Evolutionary conservation across 768 basidiomycete species (phyloP).

Genomic region (Lactifluus rugatus): DNA sequence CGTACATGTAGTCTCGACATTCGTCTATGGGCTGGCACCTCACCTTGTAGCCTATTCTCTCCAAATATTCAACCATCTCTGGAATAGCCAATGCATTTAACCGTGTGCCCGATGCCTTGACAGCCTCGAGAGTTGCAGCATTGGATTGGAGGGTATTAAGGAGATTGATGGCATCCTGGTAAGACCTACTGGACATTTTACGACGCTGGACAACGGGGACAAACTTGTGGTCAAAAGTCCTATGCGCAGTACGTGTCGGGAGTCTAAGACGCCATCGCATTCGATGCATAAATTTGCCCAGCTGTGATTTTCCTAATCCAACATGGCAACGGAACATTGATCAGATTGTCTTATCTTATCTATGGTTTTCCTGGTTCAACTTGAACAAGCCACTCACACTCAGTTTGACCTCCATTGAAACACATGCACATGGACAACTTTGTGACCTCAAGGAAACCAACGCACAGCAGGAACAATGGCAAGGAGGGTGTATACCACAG

Average conservation of each 20-base stretch:
- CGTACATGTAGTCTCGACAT: constrained; percentile 7
- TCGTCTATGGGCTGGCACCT: constrained; percentile 24
- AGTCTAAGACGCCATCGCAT: background rate
- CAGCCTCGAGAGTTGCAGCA: constrained; percentile 82
- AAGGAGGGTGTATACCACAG: constrained; percentile 21
- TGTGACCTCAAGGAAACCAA: constrained; percentile 24
- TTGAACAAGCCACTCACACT: too few relatives aligned
- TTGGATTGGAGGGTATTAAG: constrained; percentile 86
- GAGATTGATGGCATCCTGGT: constrained; percentile 61
- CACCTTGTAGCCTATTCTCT: constrained; percentile 79
- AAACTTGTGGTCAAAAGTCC: background rate
- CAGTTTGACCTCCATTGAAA: background rate
- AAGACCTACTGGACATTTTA: constrained; percentile 55
- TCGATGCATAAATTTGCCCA: constrained; percentile 1
- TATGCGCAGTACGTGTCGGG: background rate
- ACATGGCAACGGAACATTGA: background rate
- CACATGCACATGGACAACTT: constrained; percentile 27
- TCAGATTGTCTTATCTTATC: background rate
- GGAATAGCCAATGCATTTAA: constrained; percentile 56
- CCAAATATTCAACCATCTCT: constrained; percentile 86
- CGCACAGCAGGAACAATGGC: constrained; percentile 17
- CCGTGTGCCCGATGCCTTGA: constrained; percentile 61
- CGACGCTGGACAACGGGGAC: constrained; percentile 17
- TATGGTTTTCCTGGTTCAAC: background rate
- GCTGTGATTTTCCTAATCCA: background rate